These are phyloP conservation scores for Xylaria polymorpha DNA, from an alignment of 2,329 filamentous ascomycete species.

Conservation along the genomic window DNA sequence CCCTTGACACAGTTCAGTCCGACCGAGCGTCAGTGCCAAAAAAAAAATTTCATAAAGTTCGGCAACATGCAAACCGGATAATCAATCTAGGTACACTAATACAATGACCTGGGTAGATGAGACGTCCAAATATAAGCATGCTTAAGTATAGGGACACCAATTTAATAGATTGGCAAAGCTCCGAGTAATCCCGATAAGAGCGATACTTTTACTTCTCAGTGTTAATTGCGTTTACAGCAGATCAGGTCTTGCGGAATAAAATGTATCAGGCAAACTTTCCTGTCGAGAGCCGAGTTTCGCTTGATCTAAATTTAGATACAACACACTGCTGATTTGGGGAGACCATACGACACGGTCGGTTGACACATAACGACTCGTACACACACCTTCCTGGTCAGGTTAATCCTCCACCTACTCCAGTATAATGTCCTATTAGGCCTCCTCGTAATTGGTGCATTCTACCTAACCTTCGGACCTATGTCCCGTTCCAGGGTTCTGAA, in stretches of 20 bases:
- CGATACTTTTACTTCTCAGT: neutral
- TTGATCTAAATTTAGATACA: slow-evolving; percentile 32
- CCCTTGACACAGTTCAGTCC: neutral
- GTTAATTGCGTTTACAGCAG: neutral
- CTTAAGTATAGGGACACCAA: neutral
- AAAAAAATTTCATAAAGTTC: neutral
- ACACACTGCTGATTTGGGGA: slow-evolving; percentile 13
- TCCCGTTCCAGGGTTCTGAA: slow-evolving; percentile 28
- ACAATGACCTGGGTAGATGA: neutral
- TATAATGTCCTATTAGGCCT: slow-evolving; percentile 15
- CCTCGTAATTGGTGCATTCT: slow-evolving; percentile 31
- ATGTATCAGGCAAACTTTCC: neutral
- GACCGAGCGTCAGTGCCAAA: neutral
- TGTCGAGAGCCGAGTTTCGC: slow-evolving; percentile 17
- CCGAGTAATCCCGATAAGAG: neutral
- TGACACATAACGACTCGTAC: slow-evolving; percentile 21
- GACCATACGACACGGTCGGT: slow-evolving; percentile 13
- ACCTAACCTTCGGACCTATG: slow-evolving; percentile 32
- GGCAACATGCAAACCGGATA: slow-evolving; percentile 12
- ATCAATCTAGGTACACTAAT: neutral
- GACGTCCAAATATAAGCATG: neutral
- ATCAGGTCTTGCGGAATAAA: neutral
- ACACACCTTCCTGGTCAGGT: slow-evolving; percentile 38
- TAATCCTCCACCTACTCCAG: slow-evolving; percentile 32
- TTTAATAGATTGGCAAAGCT: slow-evolving; percentile 11